A percentile compares a stretch with the other conserved stretches of the same genome.
Conservation (phyloP, 108 stramenopile genomes). For the Epithemia pelagica region DNA sequence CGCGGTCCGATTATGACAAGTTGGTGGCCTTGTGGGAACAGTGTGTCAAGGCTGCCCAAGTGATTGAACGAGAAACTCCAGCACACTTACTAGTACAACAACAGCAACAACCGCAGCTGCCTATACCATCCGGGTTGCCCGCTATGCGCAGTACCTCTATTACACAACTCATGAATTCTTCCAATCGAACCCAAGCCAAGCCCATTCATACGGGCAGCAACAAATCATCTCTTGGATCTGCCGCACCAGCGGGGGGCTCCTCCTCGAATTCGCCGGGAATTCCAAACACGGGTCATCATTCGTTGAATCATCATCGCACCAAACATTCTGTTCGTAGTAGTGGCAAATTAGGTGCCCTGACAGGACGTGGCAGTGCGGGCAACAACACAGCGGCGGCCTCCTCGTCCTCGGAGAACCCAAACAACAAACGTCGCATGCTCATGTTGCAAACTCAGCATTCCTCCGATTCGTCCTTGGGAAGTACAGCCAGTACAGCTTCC, state of each 20-base stretch:
- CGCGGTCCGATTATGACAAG: slow-evolving; percentile 1
- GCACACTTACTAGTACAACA: neutral
- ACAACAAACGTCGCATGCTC: neutral
- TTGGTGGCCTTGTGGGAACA: slow-evolving; percentile 3
- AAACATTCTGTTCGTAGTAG: neutral
- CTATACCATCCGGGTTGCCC: neutral
- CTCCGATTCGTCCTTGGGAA: neutral
- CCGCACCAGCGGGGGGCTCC: neutral
- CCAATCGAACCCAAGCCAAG: slow-evolving; percentile 3
- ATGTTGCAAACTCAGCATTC: neutral
- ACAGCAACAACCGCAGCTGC: too few relatives aligned
- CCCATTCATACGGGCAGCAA: neutral
- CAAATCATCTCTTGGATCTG: neutral
- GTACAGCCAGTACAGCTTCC: neutral
- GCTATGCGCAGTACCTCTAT: neutral
- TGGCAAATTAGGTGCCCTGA: too few relatives aligned
- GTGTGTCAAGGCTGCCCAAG: neutral
- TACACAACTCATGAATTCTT: slow-evolving; percentile 1
- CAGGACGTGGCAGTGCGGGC: neutral
- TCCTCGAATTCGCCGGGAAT: neutral
- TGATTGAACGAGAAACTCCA: slow-evolving; percentile 2
- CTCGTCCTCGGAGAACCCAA: neutral
- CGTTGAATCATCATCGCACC: neutral
- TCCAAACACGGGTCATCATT: neutral
- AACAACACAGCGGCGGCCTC: neutral